Evolutionary conservation across 441 rosid genomes (phyloP), one percentile per base, ranked within the genome.

Genomic region (Erodium trifolium): DNA sequence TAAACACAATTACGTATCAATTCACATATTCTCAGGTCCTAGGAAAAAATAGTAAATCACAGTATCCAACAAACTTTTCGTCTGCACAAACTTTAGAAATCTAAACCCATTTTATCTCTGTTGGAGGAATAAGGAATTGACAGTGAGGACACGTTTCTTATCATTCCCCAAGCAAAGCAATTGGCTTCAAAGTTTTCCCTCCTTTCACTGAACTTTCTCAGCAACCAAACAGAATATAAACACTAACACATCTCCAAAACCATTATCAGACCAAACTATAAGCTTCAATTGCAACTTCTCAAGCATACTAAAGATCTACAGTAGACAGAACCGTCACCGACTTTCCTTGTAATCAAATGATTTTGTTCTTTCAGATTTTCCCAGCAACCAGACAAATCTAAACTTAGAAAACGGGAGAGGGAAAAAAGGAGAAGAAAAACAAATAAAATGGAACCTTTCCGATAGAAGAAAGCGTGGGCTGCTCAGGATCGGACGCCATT

Each of bases 401-500:
- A 1, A 47, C 35, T n/a, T 18, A 3, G n/a, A 5, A 16, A 3
- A n/a, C 4, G 34, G 4, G 34, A 31, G 34, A 53, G 19, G 60
- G 71, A 39, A 41, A 63, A 60, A 68, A 7, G 0, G 11, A 73
- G 0, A 34, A 5, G 5, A 3, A 34, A 2, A 3, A 2, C 0
- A 34, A 5, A 37, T 4, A 9, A 5, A 3, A 63, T 0, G 7
- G 47, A 75, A 89, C 87, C 93, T 83, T 85, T 67, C 27, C 74
- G 17, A 76, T 63, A 57, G 89, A 82, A 69, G 82, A 76, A 43
- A 81, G 70, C 43, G 80, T 69, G 75, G 74, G 78, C 45, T 77
- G 85, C 80, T 86, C 88, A 43, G 80, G 74, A 79, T 86, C 92
- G 63, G 86, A 75, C 57, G 78, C 87, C 97, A 93, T 92, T 68